A percentile compares a stretch with the other conserved stretches of the same genome.
These are phyloP conservation scores for Cordyceps militaris DNA, from an alignment of 2,329 filamentous ascomycete species.

Conservation along the genomic window DNA sequence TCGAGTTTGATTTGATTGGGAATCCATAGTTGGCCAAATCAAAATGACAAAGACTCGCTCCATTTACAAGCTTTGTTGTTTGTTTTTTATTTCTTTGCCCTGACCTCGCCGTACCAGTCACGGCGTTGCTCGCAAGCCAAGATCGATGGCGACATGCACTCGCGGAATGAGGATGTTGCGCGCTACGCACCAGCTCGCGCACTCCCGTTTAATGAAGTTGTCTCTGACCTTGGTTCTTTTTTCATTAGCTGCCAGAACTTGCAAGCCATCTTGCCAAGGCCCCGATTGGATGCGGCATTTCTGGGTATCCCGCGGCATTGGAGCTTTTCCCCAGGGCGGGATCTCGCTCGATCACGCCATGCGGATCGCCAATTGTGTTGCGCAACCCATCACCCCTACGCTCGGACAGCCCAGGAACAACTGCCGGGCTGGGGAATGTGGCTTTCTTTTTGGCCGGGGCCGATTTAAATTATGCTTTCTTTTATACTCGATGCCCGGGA, in stretches of 20 bases:
- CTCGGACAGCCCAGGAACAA: neutral
- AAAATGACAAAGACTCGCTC: neutral
- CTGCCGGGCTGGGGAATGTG: neutral
- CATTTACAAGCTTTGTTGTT: neutral
- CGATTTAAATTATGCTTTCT: slow-evolving; percentile 1
- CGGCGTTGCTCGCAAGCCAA: neutral
- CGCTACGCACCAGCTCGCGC: neutral
- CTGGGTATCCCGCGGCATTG: neutral
- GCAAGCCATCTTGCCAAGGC: neutral
- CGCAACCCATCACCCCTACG: neutral
- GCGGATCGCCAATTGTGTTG: neutral
- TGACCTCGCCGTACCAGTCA: neutral
- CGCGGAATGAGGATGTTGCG: neutral
- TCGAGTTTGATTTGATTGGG: neutral
- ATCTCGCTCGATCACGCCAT: slow-evolving; percentile 3
- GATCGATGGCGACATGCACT: slow-evolving; percentile 1
- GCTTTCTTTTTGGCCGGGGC: neutral
- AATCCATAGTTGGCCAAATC: neutral
- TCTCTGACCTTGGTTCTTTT: too few species aligned
- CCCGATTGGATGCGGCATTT: neutral
- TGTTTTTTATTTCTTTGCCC: neutral
- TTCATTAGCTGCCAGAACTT: too few species aligned
- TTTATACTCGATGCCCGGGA: neutral
- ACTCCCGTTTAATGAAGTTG: neutral
- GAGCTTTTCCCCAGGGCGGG: too few species aligned